Percentiles rank a stretch among this genome's conserved stretches.
These are phyloP conservation scores for Durio zibethinus DNA, from an alignment of 345 rosid species.

Conservation along the genomic window DNA sequence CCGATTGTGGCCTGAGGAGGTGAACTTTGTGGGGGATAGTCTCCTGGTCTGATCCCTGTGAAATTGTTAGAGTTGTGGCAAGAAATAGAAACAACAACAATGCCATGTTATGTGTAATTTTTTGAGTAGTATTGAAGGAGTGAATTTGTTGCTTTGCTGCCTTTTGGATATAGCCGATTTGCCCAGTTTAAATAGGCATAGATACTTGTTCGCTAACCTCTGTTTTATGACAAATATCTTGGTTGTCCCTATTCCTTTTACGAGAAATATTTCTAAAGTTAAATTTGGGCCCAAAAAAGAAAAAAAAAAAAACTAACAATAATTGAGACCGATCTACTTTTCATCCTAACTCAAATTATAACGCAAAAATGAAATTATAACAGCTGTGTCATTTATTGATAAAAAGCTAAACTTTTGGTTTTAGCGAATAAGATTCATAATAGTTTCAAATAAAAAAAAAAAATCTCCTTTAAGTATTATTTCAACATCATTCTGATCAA, in stretches of 20 bases:
- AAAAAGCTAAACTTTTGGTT: too few species aligned
- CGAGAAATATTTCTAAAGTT: neutral
- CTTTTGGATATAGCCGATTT: neutral
- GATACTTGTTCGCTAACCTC: neutral
- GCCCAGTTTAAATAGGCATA: neutral
- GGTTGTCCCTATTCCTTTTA: neutral
- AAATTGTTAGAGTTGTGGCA: slow-evolving; percentile 5
- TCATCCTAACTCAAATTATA: neutral
- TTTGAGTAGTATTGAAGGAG: neutral
- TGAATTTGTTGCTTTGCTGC: neutral
- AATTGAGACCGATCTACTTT: neutral
- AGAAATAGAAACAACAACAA: neutral
- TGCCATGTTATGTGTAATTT: neutral
- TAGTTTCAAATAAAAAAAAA: too few species aligned
- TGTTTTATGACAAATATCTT: neutral
- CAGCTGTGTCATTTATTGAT: too few species aligned
- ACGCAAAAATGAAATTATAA: too few species aligned
- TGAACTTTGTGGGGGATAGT: slow-evolving; percentile 29
- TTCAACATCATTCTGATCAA: too few species aligned
- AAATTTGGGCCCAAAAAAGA: neutral
- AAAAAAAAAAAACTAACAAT: too few species aligned
- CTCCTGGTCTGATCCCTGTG: slow-evolving; percentile 4
- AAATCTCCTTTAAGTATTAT: too few species aligned
- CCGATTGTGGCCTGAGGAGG: slow-evolving; percentile 38
- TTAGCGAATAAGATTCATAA: too few species aligned